Percentiles rank a stretch among this genome's conserved stretches.
phyloP scores from a whole-genome alignment of 257 asterid genomes.

The Rehmannia glutinosa region DNA sequence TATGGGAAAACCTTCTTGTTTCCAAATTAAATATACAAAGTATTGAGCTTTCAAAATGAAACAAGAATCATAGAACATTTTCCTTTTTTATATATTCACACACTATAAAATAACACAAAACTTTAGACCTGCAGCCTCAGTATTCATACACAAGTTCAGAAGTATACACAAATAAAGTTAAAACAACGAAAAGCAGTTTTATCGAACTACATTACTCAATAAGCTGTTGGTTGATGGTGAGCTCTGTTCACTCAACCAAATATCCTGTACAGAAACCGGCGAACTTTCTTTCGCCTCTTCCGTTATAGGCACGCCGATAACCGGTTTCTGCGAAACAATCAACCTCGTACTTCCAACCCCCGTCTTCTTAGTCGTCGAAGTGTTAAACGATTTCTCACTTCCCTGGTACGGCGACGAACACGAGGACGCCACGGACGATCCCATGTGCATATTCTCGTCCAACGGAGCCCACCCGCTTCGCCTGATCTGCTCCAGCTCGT shows the following conservation, averaged over 20 bases:
- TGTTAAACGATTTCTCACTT: conserved; percentile 58
- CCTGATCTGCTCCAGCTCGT: conserved; percentile 85
- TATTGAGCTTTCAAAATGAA: not conserved
- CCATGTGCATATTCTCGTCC: conserved; percentile 49
- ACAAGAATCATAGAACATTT: not conserved
- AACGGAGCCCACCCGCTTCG: conserved; percentile 67
- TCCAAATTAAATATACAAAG: not conserved
- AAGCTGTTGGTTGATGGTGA: conserved; percentile 83
- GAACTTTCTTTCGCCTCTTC: conserved; percentile 49
- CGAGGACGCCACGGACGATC: conserved; percentile 63
- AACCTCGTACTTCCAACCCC: conserved; percentile 48
- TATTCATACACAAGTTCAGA: not conserved
- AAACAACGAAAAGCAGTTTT: not conserved
- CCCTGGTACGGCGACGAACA: conserved; percentile 62
- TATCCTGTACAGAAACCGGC: conserved; percentile 78
- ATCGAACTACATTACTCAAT: conserved; percentile 41
- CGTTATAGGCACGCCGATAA: conserved; percentile 17
- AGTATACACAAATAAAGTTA: conserved; percentile 14
- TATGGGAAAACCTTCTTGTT: not conserved
- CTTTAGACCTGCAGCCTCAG: not conserved
- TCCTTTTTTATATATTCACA: too few relatives aligned
- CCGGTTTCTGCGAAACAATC: conserved; percentile 32
- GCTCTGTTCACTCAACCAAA: conserved; percentile 75
- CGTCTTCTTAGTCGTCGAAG: conserved; percentile 27
- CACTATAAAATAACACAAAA: conserved; percentile 19